Evolutionary conservation across 139 green algal species (phyloP).

Genomic region (Chlamydomonas sp.): DNA sequence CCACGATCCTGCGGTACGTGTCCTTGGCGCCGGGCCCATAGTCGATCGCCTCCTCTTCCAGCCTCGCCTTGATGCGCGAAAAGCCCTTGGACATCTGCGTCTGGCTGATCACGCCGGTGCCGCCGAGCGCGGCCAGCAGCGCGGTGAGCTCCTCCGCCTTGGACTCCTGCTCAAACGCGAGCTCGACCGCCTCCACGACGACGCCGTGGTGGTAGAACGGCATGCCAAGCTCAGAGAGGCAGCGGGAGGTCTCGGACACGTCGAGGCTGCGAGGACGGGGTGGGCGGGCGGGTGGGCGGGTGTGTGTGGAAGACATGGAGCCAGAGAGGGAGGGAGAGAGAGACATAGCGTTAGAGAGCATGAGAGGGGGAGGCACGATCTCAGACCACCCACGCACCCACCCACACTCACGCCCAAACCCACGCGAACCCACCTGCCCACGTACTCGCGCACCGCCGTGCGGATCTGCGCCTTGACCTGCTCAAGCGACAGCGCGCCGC

Average conservation of each 20-base stretch:
- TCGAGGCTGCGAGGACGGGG: no score
- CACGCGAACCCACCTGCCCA: conserved; percentile 22
- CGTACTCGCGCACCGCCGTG: conserved; percentile 49
- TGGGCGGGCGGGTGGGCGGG: no score
- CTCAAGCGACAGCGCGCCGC: conserved; percentile 42
- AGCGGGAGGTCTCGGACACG: conserved; percentile 45
- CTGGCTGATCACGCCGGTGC: background rate
- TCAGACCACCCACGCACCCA: no score
- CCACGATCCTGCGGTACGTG: background rate
- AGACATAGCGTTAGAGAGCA: no score
- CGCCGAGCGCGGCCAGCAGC: background rate
- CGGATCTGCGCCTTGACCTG: conserved; percentile 17
- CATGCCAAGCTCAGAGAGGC: conserved; percentile 56
- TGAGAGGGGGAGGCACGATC: no score
- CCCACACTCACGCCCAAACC: no score
- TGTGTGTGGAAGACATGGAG: no score
- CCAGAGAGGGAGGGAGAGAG: no score
- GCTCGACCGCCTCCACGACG: conserved; percentile 48
- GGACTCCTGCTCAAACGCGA: conserved; percentile 14
- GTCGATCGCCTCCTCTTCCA: conserved; percentile 6
- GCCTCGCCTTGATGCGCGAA: conserved; percentile 2
- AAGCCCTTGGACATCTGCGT: conserved; percentile 11
- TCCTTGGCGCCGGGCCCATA: background rate
- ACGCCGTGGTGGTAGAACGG: conserved; percentile 78
- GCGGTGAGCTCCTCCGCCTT: background rate